Base-by-base conservation (phyloP, 225 moss, liverwort and hornwort genomes). In the Rhytidiadelphus loreus region DNA sequence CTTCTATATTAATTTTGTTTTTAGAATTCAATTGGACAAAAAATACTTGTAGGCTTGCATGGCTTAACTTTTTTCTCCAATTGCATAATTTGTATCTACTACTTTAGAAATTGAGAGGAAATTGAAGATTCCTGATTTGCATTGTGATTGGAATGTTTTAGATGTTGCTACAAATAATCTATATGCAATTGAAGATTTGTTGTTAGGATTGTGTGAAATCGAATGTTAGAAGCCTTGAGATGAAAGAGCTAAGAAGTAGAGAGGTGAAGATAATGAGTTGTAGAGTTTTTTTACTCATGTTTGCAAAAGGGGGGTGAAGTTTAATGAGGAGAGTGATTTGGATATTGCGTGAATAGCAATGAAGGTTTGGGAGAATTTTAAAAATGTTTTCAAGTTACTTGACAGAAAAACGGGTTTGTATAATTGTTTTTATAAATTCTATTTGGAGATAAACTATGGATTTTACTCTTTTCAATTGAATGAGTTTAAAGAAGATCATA, bases 361-460 rank as follows among this genome's bases (percentile, higher is more conserved):
- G 2, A 70, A 23, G 41, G 14, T 13, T 39, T 24, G 24, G 8
- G 3, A 70, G 41, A 64, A 18, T 39, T 6, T 10, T 5, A 6
- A 6, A 17, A 6, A 44, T 17, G 6, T 46, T 44, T 73, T 18
- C 2, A 44, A 44, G 6, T 46, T 46, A 52, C 5, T 75, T 1
- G 0, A 5, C 0, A 29, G 0, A 46, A 29, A 0, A 29, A 46
- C 29, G 11, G 17, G 0, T 21, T 75, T 52, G 5, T 5, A 1
- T 0, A 33, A 75, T 50, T 75, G 5, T 33, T 50, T 5, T 13
- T 21, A 8, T 8, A 7, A 3, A 22, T 33, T 3, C 8, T 32
- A 50, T 21, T 75, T 50, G 8, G 21, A 50, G 8, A 75, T 52
- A 8, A 52, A 52, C 2, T 50, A 3, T 12, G 0, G 3, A 3